Evolutionary conservation across 2,329 filamentous ascomycete species (phyloP).

Genomic region (Diaporthe sp.): DNA sequence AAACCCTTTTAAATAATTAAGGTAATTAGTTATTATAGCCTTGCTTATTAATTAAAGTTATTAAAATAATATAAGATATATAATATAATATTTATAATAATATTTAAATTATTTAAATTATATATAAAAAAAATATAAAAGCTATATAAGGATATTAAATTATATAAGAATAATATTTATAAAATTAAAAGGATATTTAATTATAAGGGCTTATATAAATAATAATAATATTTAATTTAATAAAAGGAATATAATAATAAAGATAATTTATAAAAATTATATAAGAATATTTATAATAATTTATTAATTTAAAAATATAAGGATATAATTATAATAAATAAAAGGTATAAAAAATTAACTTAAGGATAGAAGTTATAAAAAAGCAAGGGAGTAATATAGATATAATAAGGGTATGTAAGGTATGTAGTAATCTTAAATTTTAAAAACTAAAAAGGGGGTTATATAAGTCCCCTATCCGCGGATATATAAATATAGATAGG

Average conservation of each 20-base stretch:
- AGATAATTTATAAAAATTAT: not conserved
- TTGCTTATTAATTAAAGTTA: not conserved
- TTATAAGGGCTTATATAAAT: not conserved
- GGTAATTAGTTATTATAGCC: not conserved
- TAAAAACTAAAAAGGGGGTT: not conserved
- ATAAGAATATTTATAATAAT: not conserved
- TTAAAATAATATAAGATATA: not conserved
- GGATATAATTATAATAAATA: not conserved
- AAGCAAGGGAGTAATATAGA: too few species aligned
- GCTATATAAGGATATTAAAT: not conserved
- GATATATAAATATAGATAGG: too few species aligned
- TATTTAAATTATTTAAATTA: not conserved
- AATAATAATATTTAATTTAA: slow-evolving; percentile 1
- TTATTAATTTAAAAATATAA: not conserved
- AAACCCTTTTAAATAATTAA: not conserved
- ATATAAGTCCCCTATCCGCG: too few species aligned
- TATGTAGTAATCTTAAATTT: not conserved
- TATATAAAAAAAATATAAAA: not conserved
- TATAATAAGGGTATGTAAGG: not conserved
- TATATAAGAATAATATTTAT: not conserved
- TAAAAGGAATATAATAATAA: not conserved
- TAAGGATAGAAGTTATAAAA: too few species aligned
- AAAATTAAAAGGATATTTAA: not conserved
- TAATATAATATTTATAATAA: not conserved
- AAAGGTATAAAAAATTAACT: too few species aligned